phyloP scores from a whole-genome alignment of 2,329 filamentous ascomycete species.

The Aspergillus proliferans region DNA sequence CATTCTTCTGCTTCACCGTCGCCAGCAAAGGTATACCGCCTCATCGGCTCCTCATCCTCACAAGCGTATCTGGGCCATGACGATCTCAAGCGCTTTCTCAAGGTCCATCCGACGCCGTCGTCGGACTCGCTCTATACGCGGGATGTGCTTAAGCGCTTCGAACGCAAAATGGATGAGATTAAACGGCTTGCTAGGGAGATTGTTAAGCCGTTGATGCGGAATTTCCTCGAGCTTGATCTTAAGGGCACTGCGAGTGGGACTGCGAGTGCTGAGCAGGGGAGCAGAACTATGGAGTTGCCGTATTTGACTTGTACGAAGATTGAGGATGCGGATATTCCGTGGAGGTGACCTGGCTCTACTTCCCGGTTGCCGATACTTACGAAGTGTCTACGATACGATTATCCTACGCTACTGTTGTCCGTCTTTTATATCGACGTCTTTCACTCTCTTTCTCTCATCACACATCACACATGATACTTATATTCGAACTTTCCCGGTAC shows the following conservation, averaged over 20 bases:
- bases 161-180: slow-evolving; percentile 80
- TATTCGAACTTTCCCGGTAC: too few relatives aligned
- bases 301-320: slow-evolving; percentile 62
- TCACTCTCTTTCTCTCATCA: too few relatives aligned
- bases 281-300: slow-evolving; percentile 44
- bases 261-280: slow-evolving; percentile 22
- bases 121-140: slow-evolving; percentile 67
- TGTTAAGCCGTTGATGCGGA: slow-evolving; percentile 79
- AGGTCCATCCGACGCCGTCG: slow-evolving; percentile 57
- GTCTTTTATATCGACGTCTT: too few relatives aligned
- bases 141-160: slow-evolving; percentile 79
- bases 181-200: slow-evolving; percentile 76
- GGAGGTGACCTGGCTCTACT: slow-evolving; percentile 30
- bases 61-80: slow-evolving; percentile 70
- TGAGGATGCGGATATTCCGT: slow-evolving; percentile 58
- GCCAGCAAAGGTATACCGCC: slow-evolving; percentile 66
- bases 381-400: neutral
- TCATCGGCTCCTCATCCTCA: slow-evolving; percentile 59
- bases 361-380: neutral
- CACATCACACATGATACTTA: too few relatives aligned
- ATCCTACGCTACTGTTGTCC: neutral
- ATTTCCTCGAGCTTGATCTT: slow-evolving; percentile 74
- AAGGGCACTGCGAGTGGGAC: slow-evolving; percentile 27
- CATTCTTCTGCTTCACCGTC: slow-evolving; percentile 23
- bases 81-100: slow-evolving; percentile 85